Evolutionary conservation across 805 yeast species (phyloP).

Genomic region (Yamadazyma sp.): DNA sequence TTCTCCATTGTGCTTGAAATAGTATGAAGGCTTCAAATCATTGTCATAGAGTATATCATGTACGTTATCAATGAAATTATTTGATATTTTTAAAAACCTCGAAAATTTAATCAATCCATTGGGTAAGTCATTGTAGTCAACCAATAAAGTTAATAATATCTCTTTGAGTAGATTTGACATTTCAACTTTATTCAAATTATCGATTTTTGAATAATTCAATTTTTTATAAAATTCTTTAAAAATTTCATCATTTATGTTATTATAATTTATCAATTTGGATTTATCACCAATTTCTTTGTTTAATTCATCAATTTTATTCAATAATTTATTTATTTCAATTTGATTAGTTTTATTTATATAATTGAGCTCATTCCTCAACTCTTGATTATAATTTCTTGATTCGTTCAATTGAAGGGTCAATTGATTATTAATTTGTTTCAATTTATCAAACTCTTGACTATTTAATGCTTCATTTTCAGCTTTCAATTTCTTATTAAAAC

Average conservation of each 20-base stretch:
- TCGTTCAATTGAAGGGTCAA: conserved; percentile 14
- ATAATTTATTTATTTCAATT: background rate
- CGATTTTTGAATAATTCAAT: conserved; percentile 28
- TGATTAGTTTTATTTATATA: conserved; percentile 3
- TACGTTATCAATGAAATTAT: conserved; percentile 29
- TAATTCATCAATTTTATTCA: conserved; percentile 5
- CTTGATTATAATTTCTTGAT: conserved; percentile 15
- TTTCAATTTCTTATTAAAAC: conserved; percentile 10
- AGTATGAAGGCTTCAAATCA: conserved; percentile 24
- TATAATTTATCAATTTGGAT: conserved; percentile 12
- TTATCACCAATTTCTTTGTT: conserved; percentile 16
- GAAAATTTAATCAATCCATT: conserved; percentile 24
- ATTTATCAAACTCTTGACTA: conserved; percentile 4
- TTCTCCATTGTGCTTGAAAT: conserved; percentile 16
- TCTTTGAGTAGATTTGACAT: conserved; percentile 30
- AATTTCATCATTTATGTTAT: conserved; percentile 15
- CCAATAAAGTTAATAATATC: conserved; percentile 31
- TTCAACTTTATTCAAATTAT: conserved; percentile 24
- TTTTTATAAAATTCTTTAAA: conserved; percentile 24
- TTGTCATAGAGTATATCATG: conserved; percentile 26
- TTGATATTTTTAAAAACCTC: conserved; percentile 21
- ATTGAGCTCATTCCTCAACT: conserved; percentile 18
- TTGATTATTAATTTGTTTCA: conserved; percentile 13
- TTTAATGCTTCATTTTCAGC: conserved; percentile 7
- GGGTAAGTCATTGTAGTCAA: conserved; percentile 26